Conservation (phyloP, 306 rosid genomes). For the Abrus precatorius region DNA sequence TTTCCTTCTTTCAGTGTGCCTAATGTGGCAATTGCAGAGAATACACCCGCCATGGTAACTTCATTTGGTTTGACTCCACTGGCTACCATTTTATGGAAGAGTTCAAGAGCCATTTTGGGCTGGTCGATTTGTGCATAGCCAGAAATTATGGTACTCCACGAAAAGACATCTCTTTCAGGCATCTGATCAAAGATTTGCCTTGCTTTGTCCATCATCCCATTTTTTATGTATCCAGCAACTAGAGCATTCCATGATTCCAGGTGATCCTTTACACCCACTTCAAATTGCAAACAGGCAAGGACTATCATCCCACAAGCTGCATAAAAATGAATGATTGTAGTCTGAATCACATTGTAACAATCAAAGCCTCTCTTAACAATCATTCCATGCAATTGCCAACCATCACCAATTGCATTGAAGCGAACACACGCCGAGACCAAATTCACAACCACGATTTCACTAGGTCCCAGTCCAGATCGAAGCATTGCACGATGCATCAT, state of each 20-base stretch:
- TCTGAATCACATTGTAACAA: conserved; percentile 75
- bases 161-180: conserved; percentile 85
- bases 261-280: conserved; percentile 74
- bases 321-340: conserved; percentile 78
- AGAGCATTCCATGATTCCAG: conserved; percentile 86
- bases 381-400: conserved; percentile 74
- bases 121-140: conserved; percentile 80
- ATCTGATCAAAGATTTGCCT: conserved; percentile 67
- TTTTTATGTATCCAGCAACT: conserved; percentile 72
- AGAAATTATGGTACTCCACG: conserved; percentile 89
- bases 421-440: conserved; percentile 82
- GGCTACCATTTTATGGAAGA: conserved; percentile 75
- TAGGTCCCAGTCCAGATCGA: conserved; percentile 61
- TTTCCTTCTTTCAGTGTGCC: conserved; percentile 78
- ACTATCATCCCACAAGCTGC: conserved; percentile 73
- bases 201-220: conserved; percentile 70
- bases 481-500: conserved; percentile 67
- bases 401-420: conserved; percentile 56
- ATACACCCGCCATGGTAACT: conserved; percentile 89
- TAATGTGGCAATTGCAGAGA: conserved; percentile 83
- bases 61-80: conserved; percentile 76
- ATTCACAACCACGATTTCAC: conserved; percentile 81
- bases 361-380: conserved; percentile 78
- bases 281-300: conserved; percentile 72
- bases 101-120: conserved; percentile 76